phyloP scores from a whole-genome alignment of 2,329 filamentous ascomycete species.

The Aspergillus intermedius region DNA sequence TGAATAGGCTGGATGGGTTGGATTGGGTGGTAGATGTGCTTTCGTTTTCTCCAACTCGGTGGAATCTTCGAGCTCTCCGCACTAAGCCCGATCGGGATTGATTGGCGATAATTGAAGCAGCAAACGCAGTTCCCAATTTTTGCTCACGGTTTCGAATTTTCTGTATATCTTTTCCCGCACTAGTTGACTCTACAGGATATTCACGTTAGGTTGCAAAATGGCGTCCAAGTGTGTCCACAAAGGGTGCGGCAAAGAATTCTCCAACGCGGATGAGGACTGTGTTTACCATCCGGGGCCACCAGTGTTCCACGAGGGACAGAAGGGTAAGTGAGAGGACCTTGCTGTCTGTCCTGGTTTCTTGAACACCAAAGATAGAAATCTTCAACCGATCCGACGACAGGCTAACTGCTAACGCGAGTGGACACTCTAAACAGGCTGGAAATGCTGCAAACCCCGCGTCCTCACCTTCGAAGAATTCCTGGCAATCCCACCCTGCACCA shows the following conservation, averaged over 20 bases:
- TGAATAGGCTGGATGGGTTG: not conserved
- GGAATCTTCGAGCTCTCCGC: slow-evolving; percentile 36
- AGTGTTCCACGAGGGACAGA: slow-evolving; percentile 95
- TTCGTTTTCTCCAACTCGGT: slow-evolving; percentile 11
- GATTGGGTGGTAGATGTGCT: not conserved
- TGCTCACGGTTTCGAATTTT: not conserved
- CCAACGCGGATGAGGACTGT: slow-evolving; percentile 75
- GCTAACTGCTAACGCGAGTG: too few species aligned
- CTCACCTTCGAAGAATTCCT: slow-evolving; percentile 99
- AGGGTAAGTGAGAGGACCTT: slow-evolving; percentile 58
- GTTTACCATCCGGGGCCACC: slow-evolving; percentile 89
- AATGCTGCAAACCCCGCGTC: slow-evolving; percentile 96
- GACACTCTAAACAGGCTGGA: slow-evolving; percentile 64
- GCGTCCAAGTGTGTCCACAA: slow-evolving; percentile 82
- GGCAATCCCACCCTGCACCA: slow-evolving; percentile 82
- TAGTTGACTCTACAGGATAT: not conserved
- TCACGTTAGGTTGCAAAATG: slow-evolving; percentile 19
- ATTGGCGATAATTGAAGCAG: slow-evolving; percentile 5
- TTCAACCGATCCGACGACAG: too few species aligned
- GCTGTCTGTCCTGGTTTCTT: slow-evolving; percentile 6
- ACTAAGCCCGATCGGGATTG: slow-evolving; percentile 28
- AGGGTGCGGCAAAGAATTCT: slow-evolving; percentile 84
- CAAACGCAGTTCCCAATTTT: slow-evolving; percentile 1
- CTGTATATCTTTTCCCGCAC: not conserved
- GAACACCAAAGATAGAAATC: too few species aligned